Base-by-base conservation (phyloP, 257 asterid species). In the Leonotis leonurus region DNA sequence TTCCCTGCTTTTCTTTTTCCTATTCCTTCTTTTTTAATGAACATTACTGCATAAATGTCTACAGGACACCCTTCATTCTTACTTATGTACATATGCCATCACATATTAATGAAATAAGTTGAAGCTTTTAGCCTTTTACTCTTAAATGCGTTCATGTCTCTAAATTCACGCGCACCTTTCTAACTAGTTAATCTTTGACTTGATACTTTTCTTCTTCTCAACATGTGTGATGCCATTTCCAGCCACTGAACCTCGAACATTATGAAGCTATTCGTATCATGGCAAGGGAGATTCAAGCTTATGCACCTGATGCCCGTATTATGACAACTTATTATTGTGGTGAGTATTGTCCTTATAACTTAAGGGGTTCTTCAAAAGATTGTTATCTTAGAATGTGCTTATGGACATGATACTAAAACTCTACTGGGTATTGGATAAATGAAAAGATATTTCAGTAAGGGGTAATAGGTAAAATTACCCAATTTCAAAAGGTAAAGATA, bases 221-320 rank as follows among this genome's bases (percentile, higher is more conserved):
- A 68, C 35, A 32, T 58, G 56, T 54, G 30, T 64, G 61, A 29
- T 50, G 63, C 26, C 48, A 60, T 20, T 62, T 48, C 68, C 95
- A 89, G 99, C 99, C 99, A 1, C 88, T 87, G 60, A 87, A 87
- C 72, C 77, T 80, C 57, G 91, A 87, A 62, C 99, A 93, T 51
- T 93, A 81, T 70, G 84, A 89, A 70, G 85, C 78, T 57, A 67
- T 93, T 52, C 94, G 97, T 69, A 68, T 46, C 70, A 83, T 89
- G 97, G 99, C 99, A 45, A 73, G 95, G 71, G 99, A 83, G 72
- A 83, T 93, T 78, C 99, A 89, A 75, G 95, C 96, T 41, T 93
- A 89, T 51, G 96, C 99, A 76, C 95, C 97, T 40, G 97, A 93
- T 85, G 96, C 99, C 72, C 97, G 99, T 35, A 65, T 92, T 67